Percentiles rank a stretch among this genome's conserved stretches.
Conservation (phyloP, 805 yeast genomes). For the Zygosaccharomyces lentus region DNA sequence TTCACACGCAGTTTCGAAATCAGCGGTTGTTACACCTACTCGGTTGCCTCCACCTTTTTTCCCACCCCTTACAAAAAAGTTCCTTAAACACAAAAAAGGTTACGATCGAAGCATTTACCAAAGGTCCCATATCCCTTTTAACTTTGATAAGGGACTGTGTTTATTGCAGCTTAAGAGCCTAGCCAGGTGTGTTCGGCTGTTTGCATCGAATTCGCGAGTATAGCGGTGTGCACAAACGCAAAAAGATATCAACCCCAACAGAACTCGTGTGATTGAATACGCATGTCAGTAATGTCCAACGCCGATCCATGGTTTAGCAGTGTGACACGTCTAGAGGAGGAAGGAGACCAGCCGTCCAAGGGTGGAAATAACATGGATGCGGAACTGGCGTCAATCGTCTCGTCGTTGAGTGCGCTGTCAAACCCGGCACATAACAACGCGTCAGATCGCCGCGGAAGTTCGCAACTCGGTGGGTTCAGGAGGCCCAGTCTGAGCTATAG, state of each 20-base stretch:
- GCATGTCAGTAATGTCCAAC: slow-evolving; percentile 6
- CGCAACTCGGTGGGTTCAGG: slow-evolving; percentile 32
- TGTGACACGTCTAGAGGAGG: neutral
- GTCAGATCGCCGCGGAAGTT: slow-evolving; percentile 12
- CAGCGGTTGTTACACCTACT: neutral
- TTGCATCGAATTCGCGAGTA: neutral
- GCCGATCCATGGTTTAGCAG: slow-evolving; percentile 4
- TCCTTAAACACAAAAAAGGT: neutral
- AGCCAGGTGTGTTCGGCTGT: neutral
- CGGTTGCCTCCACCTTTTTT: neutral
- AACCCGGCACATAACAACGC: slow-evolving; percentile 18
- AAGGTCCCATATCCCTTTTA: neutral
- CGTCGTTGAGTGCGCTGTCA: slow-evolving; percentile 36
- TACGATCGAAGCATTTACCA: neutral
- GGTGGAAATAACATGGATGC: slow-evolving; percentile 26
- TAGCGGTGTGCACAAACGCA: neutral
- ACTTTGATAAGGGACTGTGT: neutral
- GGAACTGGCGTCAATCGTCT: slow-evolving; percentile 35
- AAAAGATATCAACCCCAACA: neutral
- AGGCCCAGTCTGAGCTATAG: slow-evolving; percentile 25
- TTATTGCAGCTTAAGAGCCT: neutral
- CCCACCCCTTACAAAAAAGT: neutral
- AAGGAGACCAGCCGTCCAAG: neutral
- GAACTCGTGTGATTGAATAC: neutral
- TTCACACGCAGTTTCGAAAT: neutral